Evolutionary conservation across 331 rosid genomes (phyloP).

Genomic region (Quercus lobata): DNA sequence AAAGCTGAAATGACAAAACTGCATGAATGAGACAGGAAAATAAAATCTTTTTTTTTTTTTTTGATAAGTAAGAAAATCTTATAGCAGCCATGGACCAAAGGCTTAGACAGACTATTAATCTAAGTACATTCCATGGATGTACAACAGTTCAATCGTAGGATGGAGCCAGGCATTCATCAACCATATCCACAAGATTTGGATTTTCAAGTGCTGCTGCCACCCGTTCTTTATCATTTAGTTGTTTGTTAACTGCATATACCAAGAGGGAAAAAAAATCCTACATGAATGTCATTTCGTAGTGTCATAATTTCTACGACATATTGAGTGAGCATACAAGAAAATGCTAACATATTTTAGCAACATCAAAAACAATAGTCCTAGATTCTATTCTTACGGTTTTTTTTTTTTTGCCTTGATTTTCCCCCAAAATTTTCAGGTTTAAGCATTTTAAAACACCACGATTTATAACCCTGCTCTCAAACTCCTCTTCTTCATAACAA

Average conservation of each 20-base stretch:
- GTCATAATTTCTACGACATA: neutral
- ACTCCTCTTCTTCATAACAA: too few relatives aligned
- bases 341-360: neutral
- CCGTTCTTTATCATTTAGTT: slow-evolving; percentile 89
- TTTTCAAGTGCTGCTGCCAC: slow-evolving; percentile 95
- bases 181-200: slow-evolving; percentile 75
- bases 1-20: neutral
- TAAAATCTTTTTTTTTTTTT: too few relatives aligned
- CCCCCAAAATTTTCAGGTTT: neutral
- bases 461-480: too few relatives aligned
- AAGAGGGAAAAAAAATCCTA: neutral
- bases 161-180: slow-evolving; percentile 92
- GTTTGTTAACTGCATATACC: slow-evolving; percentile 73
- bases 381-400: too few relatives aligned
- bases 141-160: slow-evolving; percentile 40
- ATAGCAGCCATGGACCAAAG: neutral
- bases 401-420: too few relatives aligned
- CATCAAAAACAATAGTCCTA: neutral
- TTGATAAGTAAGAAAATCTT: neutral
- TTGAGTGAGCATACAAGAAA: neutral
- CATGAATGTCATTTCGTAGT: neutral
- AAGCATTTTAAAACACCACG: too few relatives aligned
- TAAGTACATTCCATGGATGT: slow-evolving; percentile 6
- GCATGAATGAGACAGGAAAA: neutral
- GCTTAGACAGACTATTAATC: slow-evolving; percentile 1